Conservation (phyloP, 176 grass and related monocot genomes). For the Oryza coarctata region DNA sequence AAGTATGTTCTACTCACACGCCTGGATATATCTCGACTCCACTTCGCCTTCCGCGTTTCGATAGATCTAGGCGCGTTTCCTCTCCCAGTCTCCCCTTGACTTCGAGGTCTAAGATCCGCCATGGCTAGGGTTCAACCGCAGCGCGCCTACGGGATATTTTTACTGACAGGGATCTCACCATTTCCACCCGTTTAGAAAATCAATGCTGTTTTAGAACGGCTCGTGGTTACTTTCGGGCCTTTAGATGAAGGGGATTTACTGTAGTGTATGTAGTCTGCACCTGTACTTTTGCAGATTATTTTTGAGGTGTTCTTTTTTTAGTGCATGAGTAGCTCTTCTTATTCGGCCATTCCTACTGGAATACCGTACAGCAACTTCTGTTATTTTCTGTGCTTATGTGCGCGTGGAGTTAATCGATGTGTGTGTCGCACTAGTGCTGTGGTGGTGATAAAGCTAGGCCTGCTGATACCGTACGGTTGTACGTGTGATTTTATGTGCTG, state of each 20-base stretch:
- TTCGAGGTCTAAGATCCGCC: conserved; percentile 25
- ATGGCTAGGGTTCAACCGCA: conserved; percentile 25
- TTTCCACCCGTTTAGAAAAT: background rate
- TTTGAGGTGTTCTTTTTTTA: conserved; percentile 5
- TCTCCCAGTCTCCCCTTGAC: background rate
- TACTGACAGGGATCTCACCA: background rate
- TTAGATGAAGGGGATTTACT: conserved; percentile 25
- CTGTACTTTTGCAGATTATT: background rate
- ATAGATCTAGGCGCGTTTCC: conserved; percentile 35
- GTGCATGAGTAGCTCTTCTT: background rate
- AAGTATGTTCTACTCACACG: conserved; percentile 36
- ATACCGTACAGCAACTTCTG: background rate
- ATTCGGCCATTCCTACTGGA: background rate
- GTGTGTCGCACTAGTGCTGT: background rate
- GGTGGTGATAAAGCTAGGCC: conserved; percentile 17
- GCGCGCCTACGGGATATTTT: background rate
- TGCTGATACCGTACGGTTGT: conserved; percentile 36
- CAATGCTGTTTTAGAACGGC: background rate
- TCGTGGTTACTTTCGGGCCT: background rate
- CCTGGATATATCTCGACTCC: background rate
- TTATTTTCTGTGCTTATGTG: conserved; percentile 38
- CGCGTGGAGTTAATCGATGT: conserved; percentile 1
- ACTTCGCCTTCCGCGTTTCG: background rate
- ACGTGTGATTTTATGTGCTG: conserved; percentile 59
- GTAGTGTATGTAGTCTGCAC: conserved; percentile 17